These are phyloP conservation scores for Aspergillus nanangensis DNA, from an alignment of 495 filamentous ascomycete genomes.

Conservation along the genomic window DNA sequence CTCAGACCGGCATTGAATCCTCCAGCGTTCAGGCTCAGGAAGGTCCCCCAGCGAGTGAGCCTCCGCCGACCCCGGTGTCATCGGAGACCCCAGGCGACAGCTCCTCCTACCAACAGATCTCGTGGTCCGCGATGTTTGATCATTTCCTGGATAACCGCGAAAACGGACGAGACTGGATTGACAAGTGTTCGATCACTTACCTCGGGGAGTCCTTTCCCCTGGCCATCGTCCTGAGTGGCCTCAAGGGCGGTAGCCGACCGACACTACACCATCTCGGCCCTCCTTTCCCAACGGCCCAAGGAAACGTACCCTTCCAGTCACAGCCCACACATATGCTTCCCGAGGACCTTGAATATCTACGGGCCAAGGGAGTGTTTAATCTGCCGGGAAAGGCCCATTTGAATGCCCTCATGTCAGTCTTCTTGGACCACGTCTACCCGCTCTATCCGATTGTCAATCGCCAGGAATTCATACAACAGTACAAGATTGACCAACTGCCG, in stretches of 20 bases:
- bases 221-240: conserved; percentile 3
- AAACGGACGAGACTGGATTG: neutral
- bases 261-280: conserved; percentile 2
- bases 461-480: conserved; percentile 1
- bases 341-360: neutral
- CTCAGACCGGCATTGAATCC: neutral
- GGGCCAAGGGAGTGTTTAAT: neutral
- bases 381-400: neutral
- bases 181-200: conserved; percentile 4
- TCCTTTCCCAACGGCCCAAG: neutral
- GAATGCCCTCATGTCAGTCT: neutral
- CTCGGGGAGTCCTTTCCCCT: conserved; percentile 3
- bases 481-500: neutral
- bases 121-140: neutral
- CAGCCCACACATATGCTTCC: neutral
- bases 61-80: neutral
- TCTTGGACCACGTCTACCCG: neutral
- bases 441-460: conserved; percentile 3
- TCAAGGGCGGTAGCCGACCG: conserved; percentile 1
- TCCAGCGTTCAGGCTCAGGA: neutral
- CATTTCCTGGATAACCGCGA: neutral
- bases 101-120: conserved; percentile 1
- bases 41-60: neutral
- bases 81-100: neutral
- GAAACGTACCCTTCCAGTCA: neutral